phyloP scores from a whole-genome alignment of 257 asterid genomes.

The Ilex aquifolium region DNA sequence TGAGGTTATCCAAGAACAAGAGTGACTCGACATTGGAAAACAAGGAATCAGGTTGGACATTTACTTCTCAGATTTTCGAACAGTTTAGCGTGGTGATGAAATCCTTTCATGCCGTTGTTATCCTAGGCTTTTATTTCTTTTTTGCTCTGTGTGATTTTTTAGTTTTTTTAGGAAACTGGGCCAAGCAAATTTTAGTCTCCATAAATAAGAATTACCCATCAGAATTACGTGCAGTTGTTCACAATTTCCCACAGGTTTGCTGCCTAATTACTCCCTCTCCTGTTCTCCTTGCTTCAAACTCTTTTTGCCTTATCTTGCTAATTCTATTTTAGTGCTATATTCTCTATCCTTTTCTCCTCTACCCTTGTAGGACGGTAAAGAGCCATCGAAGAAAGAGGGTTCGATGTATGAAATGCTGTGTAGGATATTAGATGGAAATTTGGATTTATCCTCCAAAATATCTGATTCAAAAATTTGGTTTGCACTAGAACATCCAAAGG shows the following conservation, averaged over 20 bases:
- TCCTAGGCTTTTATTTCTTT: neutral
- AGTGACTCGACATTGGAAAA: conserved; percentile 22
- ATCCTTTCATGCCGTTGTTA: neutral
- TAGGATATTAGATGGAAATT: conserved; percentile 52
- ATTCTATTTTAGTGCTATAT: conserved; percentile 9
- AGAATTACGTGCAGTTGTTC: conserved; percentile 59
- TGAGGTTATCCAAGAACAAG: conserved; percentile 38
- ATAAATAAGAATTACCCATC: conserved; percentile 61
- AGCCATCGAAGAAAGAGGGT: conserved; percentile 45
- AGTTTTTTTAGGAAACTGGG: conserved; percentile 38
- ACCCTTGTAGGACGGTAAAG: conserved; percentile 30
- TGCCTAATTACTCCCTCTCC: conserved; percentile 1
- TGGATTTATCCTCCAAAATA: conserved; percentile 37
- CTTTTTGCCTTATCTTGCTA: neutral
- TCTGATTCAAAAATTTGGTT: conserved; percentile 59
- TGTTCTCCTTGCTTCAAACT: neutral
- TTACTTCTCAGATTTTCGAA: too few species aligned
- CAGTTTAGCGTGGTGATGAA: too few species aligned
- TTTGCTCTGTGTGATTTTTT: conserved; percentile 5
- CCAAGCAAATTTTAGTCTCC: conserved; percentile 47
- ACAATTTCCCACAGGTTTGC: conserved; percentile 55
- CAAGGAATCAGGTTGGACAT: conserved; percentile 39
- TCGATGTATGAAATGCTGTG: conserved; percentile 53
- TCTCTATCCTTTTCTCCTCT: neutral
- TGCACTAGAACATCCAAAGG: conserved; percentile 84